These are phyloP conservation scores for Penicillium cataractarum DNA, from an alignment of 495 filamentous ascomycete species.

Conservation along the genomic window DNA sequence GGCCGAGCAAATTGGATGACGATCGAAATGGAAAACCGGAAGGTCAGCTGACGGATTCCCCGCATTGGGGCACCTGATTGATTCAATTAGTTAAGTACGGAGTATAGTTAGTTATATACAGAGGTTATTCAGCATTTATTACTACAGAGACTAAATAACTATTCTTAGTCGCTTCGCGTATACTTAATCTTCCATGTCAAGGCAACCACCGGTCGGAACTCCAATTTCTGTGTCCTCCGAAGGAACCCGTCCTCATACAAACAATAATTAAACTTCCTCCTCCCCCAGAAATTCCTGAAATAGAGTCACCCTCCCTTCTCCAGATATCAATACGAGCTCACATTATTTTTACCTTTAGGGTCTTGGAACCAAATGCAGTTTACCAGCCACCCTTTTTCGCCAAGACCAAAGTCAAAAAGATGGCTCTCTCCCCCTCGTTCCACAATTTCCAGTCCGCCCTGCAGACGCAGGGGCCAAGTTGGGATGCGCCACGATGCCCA, in stretches of 20 bases:
- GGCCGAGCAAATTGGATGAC: not conserved
- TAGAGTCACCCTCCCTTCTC: not conserved
- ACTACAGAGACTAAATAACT: too few relatives aligned
- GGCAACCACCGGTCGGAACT: not conserved
- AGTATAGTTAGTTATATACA: not conserved
- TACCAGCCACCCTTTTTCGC: not conserved
- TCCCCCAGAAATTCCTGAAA: not conserved
- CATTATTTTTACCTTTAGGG: conserved; percentile 3
- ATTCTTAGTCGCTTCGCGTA: not conserved
- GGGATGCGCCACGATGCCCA: conserved; percentile 14
- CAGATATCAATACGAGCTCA: conserved; percentile 10
- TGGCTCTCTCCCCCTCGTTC: conserved; percentile 3
- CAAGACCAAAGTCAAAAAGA: not conserved
- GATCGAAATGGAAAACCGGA: conserved; percentile 3
- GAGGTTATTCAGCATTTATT: not conserved
- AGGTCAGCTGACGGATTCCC: conserved; percentile 27
- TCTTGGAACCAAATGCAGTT: not conserved
- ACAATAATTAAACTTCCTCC: not conserved
- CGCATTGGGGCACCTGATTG: conserved; percentile 22
- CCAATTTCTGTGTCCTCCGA: not conserved
- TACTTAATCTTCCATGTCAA: not conserved
- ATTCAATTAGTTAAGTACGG: not conserved
- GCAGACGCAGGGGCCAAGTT: conserved; percentile 24
- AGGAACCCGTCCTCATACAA: not conserved
- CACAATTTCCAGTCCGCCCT: not conserved